These are phyloP conservation scores for Catharanthus roseus DNA, from an alignment of 257 asterid genomes.

Conservation along the genomic window DNA sequence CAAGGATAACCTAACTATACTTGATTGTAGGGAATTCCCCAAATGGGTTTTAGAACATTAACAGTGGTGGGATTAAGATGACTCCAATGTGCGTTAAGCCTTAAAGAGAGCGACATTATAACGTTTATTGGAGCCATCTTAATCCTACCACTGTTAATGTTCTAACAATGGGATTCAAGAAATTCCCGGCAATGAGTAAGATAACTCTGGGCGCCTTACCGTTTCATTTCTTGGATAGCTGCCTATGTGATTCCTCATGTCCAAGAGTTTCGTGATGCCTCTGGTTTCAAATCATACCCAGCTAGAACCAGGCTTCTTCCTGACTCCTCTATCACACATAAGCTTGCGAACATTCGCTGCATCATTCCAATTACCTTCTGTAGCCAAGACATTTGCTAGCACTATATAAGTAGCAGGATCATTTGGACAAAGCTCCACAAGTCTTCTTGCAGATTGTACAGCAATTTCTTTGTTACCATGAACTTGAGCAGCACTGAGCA, in stretches of 20 bases:
- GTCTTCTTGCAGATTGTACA: slow-evolving; percentile 40
- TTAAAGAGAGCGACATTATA: too few species aligned
- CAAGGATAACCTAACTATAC: too few species aligned
- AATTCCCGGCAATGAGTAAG: too few species aligned
- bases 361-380: slow-evolving; percentile 55
- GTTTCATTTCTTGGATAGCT: not conserved
- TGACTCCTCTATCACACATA: slow-evolving; percentile 40
- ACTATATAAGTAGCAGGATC: slow-evolving; percentile 54
- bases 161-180: too few species aligned
- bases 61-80: too few species aligned
- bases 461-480: slow-evolving; percentile 54
- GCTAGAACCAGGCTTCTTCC: slow-evolving; percentile 50
- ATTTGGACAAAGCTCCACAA: slow-evolving; percentile 42
- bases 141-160: too few species aligned
- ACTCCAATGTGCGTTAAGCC: too few species aligned
- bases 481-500: slow-evolving; percentile 47
- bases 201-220: too few species aligned
- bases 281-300: slow-evolving; percentile 35
- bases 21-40: too few species aligned
- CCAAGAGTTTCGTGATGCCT: not conserved
- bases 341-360: slow-evolving; percentile 44
- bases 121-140: too few species aligned
- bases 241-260: not conserved
- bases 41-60: too few species aligned
- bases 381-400: slow-evolving; percentile 52